Evolutionary conservation across 371 early-diverging fungal species (phyloP), one percentile per base, ranked within the genome.

Genomic region (Thermomucor indicae-seudaticae): DNA sequence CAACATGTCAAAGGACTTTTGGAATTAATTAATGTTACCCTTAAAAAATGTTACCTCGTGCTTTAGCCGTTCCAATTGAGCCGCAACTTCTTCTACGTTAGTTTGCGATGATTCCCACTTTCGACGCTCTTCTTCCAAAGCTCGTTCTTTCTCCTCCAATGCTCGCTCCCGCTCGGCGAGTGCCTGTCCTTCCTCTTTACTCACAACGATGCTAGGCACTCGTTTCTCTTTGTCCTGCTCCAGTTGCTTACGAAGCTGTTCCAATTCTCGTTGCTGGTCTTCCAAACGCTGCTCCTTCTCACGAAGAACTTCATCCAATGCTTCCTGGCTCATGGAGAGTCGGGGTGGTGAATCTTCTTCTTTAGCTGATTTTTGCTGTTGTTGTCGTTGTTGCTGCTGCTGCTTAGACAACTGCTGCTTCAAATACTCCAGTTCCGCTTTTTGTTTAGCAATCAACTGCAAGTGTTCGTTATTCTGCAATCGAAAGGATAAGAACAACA

Each of bases 361-460:
- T 49, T 49, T 43, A 0, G 44, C 38, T 31, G 42, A 10, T 12
- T 57, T 19, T 32, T 42, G 53, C 32, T 43, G 53, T 23, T 44
- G 25, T 39, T 22, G 47, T 22, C 34, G 46, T 35, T 42, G 48
- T 16, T 22, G 32, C 41, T 16, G 30, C 25, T 29, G 47, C 28
- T 25, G 39, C 28, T 23, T 27, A 17, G 16, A 41, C 32, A 74
- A 41, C 58, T 68, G 34, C 43, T 58, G 47, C 17, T 60, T 60
- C 31, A 65, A 29, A 8, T 39, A 23, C 42, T 64, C 55, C 42
- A 87, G 61, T 7, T 85, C 86, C 4, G 78, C 67, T 29, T 81
- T 60, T 84, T 75, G 72, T 27, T 72, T 55, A 23, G 65, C 76
- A 55, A 75, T 72, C 48, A 72, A 49, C 29, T 70, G 59, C 25